phyloP scores from a whole-genome alignment of 495 filamentous ascomycete genomes.

The Elaphomyces granulatus region DNA sequence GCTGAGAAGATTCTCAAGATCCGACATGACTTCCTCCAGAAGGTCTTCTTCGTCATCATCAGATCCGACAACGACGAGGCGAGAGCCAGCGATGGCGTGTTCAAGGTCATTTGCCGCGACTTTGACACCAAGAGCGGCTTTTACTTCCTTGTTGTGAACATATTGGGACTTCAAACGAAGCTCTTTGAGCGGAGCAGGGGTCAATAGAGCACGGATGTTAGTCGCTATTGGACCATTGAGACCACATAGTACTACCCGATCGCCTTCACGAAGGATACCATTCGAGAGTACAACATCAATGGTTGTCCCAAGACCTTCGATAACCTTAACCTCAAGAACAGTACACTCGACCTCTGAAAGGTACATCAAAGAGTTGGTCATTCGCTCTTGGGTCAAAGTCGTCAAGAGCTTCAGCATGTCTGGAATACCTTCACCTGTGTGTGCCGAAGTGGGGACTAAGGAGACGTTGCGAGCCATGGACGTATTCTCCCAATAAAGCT shows the following conservation, averaged over 20 bases:
- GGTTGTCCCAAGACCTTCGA: constrained; percentile 96
- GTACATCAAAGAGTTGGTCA: constrained; percentile 98
- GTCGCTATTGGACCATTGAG: constrained; percentile 87
- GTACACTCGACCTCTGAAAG: constrained; percentile 95
- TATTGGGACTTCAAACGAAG: constrained; percentile 87
- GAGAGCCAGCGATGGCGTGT: constrained; percentile 90
- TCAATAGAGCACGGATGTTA: constrained; percentile 91
- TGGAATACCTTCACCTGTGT: constrained; percentile 96
- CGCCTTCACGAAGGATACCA: constrained; percentile 87
- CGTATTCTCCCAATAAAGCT: constrained; percentile 96
- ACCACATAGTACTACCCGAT: constrained; percentile 89
- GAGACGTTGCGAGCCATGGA: constrained; percentile 88
- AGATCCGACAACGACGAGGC: constrained; percentile 81
- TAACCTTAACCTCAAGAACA: constrained; percentile 96
- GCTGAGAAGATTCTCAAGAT: constrained; percentile 81
- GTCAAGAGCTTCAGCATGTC: constrained; percentile 97
- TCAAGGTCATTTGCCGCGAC: constrained; percentile 95
- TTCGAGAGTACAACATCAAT: constrained; percentile 97
- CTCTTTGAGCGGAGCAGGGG: constrained; percentile 88
- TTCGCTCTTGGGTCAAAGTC: constrained; percentile 85
- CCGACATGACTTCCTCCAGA: constrained; percentile 90
- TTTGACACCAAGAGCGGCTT: constrained; percentile 96
- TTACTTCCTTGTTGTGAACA: constrained; percentile 98
- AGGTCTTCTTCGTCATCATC: constrained; percentile 95
- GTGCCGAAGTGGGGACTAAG: constrained; percentile 88